Conservation (phyloP, 306 rosid genomes). For the Bauhinia variegata region DNA sequence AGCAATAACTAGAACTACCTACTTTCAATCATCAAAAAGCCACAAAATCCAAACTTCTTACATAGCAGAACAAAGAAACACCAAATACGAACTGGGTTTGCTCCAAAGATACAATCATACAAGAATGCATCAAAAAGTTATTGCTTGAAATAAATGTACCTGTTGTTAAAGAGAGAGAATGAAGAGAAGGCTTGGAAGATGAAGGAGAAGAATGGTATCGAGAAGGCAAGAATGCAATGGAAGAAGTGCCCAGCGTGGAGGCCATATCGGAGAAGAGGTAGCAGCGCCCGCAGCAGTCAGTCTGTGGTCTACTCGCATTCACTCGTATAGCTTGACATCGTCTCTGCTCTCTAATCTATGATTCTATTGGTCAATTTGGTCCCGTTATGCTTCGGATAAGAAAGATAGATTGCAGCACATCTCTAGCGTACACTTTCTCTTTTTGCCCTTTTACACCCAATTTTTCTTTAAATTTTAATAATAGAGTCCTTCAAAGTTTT, state of each 20-base stretch:
- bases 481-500: too few relatives aligned
- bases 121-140: background rate
- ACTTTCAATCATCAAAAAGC: constrained; percentile 13
- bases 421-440: background rate
- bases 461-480: too few relatives aligned
- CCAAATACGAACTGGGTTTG: constrained; percentile 32
- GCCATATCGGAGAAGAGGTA: constrained; percentile 57
- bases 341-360: constrained; percentile 25
- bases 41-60: background rate
- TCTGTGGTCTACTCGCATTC: constrained; percentile 13
- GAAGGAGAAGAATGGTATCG: constrained; percentile 51
- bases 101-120: constrained; percentile 1
- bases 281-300: background rate
- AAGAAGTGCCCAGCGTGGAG: constrained; percentile 69
- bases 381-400: constrained; percentile 57
- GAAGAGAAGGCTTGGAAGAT: constrained; percentile 49
- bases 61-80: constrained; percentile 5
- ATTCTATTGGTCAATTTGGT: too few relatives aligned
- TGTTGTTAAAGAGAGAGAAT: constrained; percentile 51
- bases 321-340: constrained; percentile 34
- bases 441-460: background rate
- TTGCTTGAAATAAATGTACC: constrained; percentile 48
- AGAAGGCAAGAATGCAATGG: constrained; percentile 63
- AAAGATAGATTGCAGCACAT: constrained; percentile 59
- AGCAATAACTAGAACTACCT: constrained; percentile 18